Base-by-base conservation (phyloP, 2,329 filamentous ascomycete species). In the Corinectria fuckeliana region DNA sequence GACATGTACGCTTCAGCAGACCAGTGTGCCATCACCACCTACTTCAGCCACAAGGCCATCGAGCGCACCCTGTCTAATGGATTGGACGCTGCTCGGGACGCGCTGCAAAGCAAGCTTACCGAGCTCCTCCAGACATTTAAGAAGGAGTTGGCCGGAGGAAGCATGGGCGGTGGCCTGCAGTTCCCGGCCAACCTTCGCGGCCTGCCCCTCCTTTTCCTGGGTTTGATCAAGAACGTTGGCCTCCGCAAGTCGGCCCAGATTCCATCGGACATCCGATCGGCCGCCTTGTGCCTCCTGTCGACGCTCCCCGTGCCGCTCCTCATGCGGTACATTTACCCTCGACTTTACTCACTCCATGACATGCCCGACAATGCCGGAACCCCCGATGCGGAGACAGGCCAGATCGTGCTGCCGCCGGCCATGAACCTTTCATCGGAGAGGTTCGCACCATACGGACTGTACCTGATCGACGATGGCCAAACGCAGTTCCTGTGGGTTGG, bases 401-500 rank as follows among this genome's bases (percentile, higher is more conserved):
- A 96, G 71, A 97, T 96, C 64, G 84, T 92, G 49, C 87, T 99
- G 54, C 95, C 95, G 21, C 92, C 91, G 4, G 83, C 91, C 0
- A 72, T 92, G 71, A 97, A 97, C 75, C 84, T 98, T 58, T 93
- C 92, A 3, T 97, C 93, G 1, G 92, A 94, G 75, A 87, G 91
- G 45, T 85, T 99, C 49, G 91, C 92, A 3, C 86, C 93, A 1
- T 97, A 96, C 72, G 95, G 95, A 25, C 81, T 99, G 16, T 99
- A 99, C 77, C 85, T 99, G 58, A 95, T 99, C 69, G 95, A 99
- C 70, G 95, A 99, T 72, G 93, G 93, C 3, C 94, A 97, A 77
- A 97, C 92, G 5, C 95, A 99, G 75, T 99, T 99, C 84, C 79
- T 99, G 47, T 99, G 95, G 95, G 85, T 98, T 18, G 95, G 95